Base-by-base conservation (phyloP, 208 protist species). In the Herpetomonas tarakana region DNA sequence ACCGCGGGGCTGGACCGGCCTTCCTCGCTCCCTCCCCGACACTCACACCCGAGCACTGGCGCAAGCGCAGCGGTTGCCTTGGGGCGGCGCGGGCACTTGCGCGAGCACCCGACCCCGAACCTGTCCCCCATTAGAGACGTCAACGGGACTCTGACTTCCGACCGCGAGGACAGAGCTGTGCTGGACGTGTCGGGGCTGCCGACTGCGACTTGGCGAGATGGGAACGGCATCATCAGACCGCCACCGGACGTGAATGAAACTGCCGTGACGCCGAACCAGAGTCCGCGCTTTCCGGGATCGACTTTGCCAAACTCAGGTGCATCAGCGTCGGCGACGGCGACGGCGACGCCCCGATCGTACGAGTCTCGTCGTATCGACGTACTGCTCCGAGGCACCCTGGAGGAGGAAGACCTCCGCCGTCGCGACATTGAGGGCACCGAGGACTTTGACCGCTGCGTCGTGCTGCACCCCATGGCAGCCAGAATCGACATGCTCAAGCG, bases 401-500 rank as follows among this genome's bases (percentile, higher is more conserved):
- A 71, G 27, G 81, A 93, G 51, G 86, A 93, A 53, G 75, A 81
- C n/a, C 75, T 89, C 41, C 71, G 76, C 25, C 70, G 86, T 0
- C 70, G 62, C 22, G 78, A 93, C 52, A 71, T 88, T 50, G 86
- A 88, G 47, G 74, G 74, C 31, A 77, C 68, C 1, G 86, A 93
- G 47, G 71, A 87, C 41, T 87, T 81, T 58, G 71, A 82, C 51
- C 69, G 79, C 9, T 76, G 67, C 58, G 65, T 86, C 6, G 80
- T 82, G 65, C 53, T 83, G 6, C 75, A 81, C 27, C 72, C 84
- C 29, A 76, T 83, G 31, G 64, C 72, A 28, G 76, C 76, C 6
- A 76, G 80, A 12, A 83, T 78, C 52, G 62, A 61, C 19, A 57
- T 91, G 35, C 51, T 85, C 57, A 49, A 52, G 1, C 44, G 63